Percentiles rank a stretch among this genome's conserved stretches.
Evolutionary conservation across 768 basidiomycete species (phyloP).

Genomic region (Rhodotorula paludigena): DNA sequence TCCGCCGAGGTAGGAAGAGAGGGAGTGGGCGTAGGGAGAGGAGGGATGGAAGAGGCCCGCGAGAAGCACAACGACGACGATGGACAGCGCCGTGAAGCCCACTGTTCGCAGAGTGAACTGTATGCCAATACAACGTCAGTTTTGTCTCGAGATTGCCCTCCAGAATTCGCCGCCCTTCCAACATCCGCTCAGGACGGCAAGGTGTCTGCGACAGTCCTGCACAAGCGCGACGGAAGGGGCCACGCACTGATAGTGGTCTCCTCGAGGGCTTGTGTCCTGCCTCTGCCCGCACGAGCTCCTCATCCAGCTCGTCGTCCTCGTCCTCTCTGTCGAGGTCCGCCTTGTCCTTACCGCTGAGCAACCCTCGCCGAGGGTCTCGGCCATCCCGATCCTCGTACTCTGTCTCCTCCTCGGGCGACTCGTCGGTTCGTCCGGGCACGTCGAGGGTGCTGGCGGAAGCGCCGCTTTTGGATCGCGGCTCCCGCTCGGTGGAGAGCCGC

Average conservation of each 20-base stretch:
- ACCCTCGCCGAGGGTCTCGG: not conserved
- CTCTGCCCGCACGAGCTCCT: not conserved
- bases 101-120: constrained; percentile 16
- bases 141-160: not conserved
- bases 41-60: constrained; percentile 31
- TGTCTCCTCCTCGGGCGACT: not conserved
- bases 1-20: constrained; percentile 10
- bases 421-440: not conserved
- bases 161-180: too few species aligned
- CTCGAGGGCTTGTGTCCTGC: not conserved
- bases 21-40: not conserved
- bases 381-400: not conserved
- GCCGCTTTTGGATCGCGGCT: too few species aligned
- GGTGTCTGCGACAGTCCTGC: too few species aligned
- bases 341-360: not conserved
- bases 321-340: not conserved
- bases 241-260: not conserved
- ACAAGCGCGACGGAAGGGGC: not conserved
- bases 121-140: too few species aligned
- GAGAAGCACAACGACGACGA: constrained; percentile 17
- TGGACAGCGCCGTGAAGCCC: constrained; percentile 9
- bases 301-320: not conserved
- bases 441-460: not conserved
- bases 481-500: too few species aligned
- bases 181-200: too few species aligned